A percentile compares a stretch with the other conserved stretches of the same genome.
These are phyloP conservation scores for Hysterium pulicare DNA, from an alignment of 2,329 filamentous ascomycete genomes.

Conservation along the genomic window DNA sequence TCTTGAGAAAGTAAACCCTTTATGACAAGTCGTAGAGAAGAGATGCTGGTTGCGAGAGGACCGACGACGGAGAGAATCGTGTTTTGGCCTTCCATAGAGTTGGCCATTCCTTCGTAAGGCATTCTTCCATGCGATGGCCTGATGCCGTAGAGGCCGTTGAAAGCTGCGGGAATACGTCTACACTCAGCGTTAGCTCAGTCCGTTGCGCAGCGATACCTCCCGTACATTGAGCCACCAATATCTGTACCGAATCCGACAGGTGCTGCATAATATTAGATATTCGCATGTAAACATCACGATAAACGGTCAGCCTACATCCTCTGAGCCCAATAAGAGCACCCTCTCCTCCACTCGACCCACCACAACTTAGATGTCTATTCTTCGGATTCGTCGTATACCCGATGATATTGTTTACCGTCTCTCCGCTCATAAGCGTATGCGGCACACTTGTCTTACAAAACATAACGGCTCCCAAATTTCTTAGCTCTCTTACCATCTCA, in stretches of 20 bases:
- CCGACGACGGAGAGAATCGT: conserved; percentile 62
- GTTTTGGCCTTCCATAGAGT: conserved; percentile 63
- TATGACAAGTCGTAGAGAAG: conserved; percentile 54
- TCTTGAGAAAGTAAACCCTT: conserved; percentile 55
- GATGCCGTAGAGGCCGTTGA: conserved; percentile 57
- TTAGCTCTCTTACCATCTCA: conserved; percentile 55
- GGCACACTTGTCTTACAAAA: conserved; percentile 59
- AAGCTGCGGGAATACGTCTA: conserved; percentile 56
- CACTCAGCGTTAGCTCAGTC: too few species aligned
- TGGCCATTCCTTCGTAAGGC: conserved; percentile 48
- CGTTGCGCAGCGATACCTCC: too few species aligned
- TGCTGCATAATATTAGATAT: too few species aligned
- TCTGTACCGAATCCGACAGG: conserved; percentile 58
- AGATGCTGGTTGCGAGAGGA: conserved; percentile 56
- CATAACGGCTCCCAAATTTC: conserved; percentile 53
- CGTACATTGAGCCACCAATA: conserved; percentile 55
- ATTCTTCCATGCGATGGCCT: conserved; percentile 54
- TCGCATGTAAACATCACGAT: too few species aligned
- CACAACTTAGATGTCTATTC: conserved; percentile 52
- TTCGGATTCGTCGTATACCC: conserved; percentile 57
- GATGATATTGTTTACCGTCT: conserved; percentile 61
- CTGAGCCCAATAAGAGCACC: conserved; percentile 55
- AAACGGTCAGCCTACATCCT: too few species aligned
- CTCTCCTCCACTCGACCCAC: conserved; percentile 60
- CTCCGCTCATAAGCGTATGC: conserved; percentile 56